Percentiles rank a stretch among this genome's conserved stretches.
These are phyloP conservation scores for Fonsecaea multimorphosa DNA, from an alignment of 2,329 filamentous ascomycete genomes.

Conservation along the genomic window DNA sequence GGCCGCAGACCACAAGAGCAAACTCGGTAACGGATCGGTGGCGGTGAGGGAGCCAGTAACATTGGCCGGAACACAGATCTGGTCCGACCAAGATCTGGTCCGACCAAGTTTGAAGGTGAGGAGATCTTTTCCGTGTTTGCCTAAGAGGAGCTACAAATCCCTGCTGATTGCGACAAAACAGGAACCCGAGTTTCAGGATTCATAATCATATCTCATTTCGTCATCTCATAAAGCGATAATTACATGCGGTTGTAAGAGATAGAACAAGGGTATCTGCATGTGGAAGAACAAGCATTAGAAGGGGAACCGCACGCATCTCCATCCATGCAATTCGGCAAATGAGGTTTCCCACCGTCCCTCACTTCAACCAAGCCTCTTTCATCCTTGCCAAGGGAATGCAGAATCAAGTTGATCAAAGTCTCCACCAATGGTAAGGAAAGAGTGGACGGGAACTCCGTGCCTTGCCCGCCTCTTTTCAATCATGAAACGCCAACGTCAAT, in stretches of 20 bases:
- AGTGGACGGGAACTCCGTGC: neutral
- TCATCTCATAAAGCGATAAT: conserved; percentile 23
- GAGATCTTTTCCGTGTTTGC: neutral
- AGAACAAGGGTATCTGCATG: conserved; percentile 24
- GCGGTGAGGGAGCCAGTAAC: conserved; percentile 12
- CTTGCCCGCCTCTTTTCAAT: neutral
- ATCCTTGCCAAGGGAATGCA: neutral
- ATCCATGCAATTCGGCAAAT: conserved; percentile 1
- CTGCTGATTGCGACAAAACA: neutral
- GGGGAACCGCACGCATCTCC: neutral
- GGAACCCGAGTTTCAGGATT: conserved; percentile 17
- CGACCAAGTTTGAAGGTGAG: neutral
- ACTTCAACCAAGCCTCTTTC: neutral
- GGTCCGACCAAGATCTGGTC: neutral
- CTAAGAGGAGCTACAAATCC: neutral
- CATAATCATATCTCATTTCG: conserved; percentile 33
- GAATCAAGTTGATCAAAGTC: neutral
- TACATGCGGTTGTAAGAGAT: conserved; percentile 9
- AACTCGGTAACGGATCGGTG: conserved; percentile 21
- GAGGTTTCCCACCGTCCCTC: neutral
- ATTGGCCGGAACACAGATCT: neutral
- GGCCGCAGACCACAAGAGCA: conserved; percentile 16
- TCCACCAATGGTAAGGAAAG: neutral
- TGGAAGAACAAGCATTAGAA: conserved; percentile 12
- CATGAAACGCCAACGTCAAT: conserved; percentile 36